Percentiles rank a stretch among this genome's conserved stretches.
Conservation (phyloP, 495 filamentous ascomycete genomes). For the Penicillium argentinense region DNA sequence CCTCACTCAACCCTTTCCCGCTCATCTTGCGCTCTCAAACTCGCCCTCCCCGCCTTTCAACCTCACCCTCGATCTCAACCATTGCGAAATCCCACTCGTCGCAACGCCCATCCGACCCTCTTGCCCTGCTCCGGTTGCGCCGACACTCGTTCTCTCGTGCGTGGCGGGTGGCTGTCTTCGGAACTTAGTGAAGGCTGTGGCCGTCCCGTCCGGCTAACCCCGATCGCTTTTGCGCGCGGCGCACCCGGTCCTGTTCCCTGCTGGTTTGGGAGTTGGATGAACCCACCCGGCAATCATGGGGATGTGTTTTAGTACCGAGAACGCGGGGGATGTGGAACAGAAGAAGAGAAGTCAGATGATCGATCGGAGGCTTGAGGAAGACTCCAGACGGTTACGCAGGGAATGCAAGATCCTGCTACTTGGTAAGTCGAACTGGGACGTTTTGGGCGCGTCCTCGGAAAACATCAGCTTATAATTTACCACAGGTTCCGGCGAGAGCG, state of each 20-base stretch:
- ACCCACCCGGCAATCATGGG: conserved; percentile 62
- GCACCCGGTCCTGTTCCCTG: conserved; percentile 23
- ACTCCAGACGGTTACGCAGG: conserved; percentile 80
- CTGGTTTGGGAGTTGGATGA: conserved; percentile 22
- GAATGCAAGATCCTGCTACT: conserved; percentile 98
- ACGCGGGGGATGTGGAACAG: conserved; percentile 79
- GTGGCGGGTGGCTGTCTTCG: conserved; percentile 21
- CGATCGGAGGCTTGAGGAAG: conserved; percentile 88
- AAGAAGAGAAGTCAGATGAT: conserved; percentile 94
- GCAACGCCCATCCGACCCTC: neutral
- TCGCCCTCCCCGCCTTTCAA: conserved; percentile 6
- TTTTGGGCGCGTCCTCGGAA: neutral
- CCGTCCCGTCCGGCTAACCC: conserved; percentile 26
- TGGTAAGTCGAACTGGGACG: conserved; percentile 56
- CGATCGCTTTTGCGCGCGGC: conserved; percentile 28
- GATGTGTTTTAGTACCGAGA: conserved; percentile 77
- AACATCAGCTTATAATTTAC: conserved; percentile 9
- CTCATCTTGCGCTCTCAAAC: conserved; percentile 2
- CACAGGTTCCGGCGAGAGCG: conserved; percentile 93
- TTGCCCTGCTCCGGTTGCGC: neutral
- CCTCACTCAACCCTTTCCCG: conserved; percentile 6
- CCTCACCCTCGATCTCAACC: conserved; percentile 2
- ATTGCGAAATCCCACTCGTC: conserved; percentile 5
- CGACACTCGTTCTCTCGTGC: conserved; percentile 8
- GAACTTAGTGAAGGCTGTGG: conserved; percentile 21